Percentiles rank a stretch among this genome's conserved stretches.
Conservation (phyloP, 2,329 filamentous ascomycete genomes). For the Fonsecaea erecta region DNA sequence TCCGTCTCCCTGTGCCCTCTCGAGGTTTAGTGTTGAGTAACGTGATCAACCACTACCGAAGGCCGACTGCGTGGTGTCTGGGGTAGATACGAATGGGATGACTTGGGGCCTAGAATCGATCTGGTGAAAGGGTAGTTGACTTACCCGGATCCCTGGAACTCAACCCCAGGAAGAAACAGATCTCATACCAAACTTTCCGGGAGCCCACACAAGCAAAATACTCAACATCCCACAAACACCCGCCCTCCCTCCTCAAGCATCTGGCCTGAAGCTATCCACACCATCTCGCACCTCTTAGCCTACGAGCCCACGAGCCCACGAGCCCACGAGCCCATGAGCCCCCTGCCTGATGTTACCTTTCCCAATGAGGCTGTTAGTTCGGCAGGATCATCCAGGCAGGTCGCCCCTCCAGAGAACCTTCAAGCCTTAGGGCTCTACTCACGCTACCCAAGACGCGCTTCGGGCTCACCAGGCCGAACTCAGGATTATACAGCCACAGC, state of each 20-base stretch:
- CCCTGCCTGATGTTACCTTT: constrained; percentile 15
- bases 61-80: too few species aligned
- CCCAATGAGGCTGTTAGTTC: background rate
- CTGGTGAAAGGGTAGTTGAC: too few species aligned
- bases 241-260: too few species aligned
- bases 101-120: too few species aligned
- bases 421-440: too few species aligned
- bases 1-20: too few species aligned
- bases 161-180: background rate
- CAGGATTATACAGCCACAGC: too few species aligned
- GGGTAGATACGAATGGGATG: too few species aligned
- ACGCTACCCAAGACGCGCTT: too few species aligned
- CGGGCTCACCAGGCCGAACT: too few species aligned
- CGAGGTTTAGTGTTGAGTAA: too few species aligned
- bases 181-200: background rate
- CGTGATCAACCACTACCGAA: too few species aligned
- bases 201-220: background rate
- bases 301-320: background rate
- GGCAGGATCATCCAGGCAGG: constrained; percentile 7
- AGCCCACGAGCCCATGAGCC: background rate
- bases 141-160: background rate
- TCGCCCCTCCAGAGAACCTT: constrained; percentile 7
- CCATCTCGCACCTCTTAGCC: background rate
- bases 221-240: background rate
- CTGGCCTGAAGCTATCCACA: background rate